Percentiles rank a stretch among this genome's conserved stretches.
Conservation (phyloP, 2,329 filamentous ascomycete genomes). For the Cordyceps cicadae region DNA sequence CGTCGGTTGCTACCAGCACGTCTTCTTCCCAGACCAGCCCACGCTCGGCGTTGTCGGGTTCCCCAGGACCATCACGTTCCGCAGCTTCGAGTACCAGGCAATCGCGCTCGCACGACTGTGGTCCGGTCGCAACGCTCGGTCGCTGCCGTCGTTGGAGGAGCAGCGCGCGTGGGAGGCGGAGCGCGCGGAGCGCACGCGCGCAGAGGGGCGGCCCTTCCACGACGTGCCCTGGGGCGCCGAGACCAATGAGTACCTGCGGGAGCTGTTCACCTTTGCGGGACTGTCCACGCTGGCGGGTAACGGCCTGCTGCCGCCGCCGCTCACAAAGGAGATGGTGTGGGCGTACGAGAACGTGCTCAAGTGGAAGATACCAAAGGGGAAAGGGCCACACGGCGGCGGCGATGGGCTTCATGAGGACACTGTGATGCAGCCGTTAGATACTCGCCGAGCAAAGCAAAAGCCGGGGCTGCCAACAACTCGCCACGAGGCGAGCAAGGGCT, state of each 20-base stretch:
- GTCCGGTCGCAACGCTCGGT: slow-evolving; percentile 29
- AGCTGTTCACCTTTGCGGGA: slow-evolving; percentile 40
- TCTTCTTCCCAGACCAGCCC: slow-evolving; percentile 39
- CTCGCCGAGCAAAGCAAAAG: not conserved
- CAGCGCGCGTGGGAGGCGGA: slow-evolving; percentile 40
- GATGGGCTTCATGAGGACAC: not conserved
- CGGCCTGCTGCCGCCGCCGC: slow-evolving; percentile 36
- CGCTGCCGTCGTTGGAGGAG: slow-evolving; percentile 31
- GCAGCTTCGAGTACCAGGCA: slow-evolving; percentile 49
- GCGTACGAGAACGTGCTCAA: slow-evolving; percentile 40
- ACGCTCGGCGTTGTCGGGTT: slow-evolving; percentile 30
- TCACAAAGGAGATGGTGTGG: slow-evolving; percentile 36
- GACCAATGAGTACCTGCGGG: slow-evolving; percentile 37
- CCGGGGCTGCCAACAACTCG: not conserved
- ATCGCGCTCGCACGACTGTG: slow-evolving; percentile 43
- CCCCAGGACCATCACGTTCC: slow-evolving; percentile 24
- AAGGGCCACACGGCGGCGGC: not conserved
- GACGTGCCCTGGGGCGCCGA: slow-evolving; percentile 47
- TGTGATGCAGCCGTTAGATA: not conserved
- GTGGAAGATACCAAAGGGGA: slow-evolving; percentile 17
- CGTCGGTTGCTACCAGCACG: slow-evolving; percentile 41
- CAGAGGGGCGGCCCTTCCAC: slow-evolving; percentile 38
- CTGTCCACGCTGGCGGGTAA: slow-evolving; percentile 38
- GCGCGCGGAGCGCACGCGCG: slow-evolving; percentile 23
- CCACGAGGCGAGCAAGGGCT: not conserved